These are phyloP conservation scores for Colletotrichum truncatum DNA, from an alignment of 2,329 filamentous ascomycete genomes.

Conservation along the genomic window DNA sequence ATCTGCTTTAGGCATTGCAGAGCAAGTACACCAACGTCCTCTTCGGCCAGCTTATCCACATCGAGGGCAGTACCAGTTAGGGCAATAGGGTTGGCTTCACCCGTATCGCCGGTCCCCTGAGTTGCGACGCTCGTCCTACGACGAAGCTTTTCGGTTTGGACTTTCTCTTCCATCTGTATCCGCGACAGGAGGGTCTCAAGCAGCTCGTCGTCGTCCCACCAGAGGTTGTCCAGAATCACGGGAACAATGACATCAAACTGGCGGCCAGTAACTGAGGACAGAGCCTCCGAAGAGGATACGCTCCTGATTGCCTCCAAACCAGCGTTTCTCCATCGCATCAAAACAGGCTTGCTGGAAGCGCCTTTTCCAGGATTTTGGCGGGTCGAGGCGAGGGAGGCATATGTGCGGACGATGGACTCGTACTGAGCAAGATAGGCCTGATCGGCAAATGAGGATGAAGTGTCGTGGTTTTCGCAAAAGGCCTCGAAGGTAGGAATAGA, in stretches of 20 bases:
- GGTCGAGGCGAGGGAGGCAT: constrained; percentile 81
- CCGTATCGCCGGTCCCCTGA: constrained; percentile 75
- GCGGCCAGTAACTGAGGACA: constrained; percentile 78
- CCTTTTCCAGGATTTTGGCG: constrained; percentile 60
- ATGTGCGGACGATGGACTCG: constrained; percentile 81
- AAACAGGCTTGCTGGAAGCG: constrained; percentile 74
- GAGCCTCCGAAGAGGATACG: constrained; percentile 80
- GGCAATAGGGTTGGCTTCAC: constrained; percentile 73
- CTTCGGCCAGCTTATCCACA: constrained; percentile 88
- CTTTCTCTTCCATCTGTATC: constrained; percentile 73
- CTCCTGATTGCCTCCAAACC: constrained; percentile 83
- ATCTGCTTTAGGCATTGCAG: constrained; percentile 88
- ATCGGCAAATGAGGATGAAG: constrained; percentile 84
- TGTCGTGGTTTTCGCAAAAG: constrained; percentile 90
- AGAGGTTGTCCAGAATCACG: constrained; percentile 86
- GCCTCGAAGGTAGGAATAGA: constrained; percentile 86
- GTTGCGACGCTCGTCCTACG: constrained; percentile 84
- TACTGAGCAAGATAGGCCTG: constrained; percentile 85
- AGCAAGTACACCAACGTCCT: constrained; percentile 86
- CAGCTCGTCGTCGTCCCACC: constrained; percentile 76
- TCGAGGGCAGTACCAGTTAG: constrained; percentile 85
- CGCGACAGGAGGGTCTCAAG: constrained; percentile 75
- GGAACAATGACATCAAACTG: constrained; percentile 85
- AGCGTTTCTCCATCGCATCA: constrained; percentile 79
- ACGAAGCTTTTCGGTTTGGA: constrained; percentile 71